Conservation (phyloP, 345 rosid species). For the Lepidium sativum region DNA sequence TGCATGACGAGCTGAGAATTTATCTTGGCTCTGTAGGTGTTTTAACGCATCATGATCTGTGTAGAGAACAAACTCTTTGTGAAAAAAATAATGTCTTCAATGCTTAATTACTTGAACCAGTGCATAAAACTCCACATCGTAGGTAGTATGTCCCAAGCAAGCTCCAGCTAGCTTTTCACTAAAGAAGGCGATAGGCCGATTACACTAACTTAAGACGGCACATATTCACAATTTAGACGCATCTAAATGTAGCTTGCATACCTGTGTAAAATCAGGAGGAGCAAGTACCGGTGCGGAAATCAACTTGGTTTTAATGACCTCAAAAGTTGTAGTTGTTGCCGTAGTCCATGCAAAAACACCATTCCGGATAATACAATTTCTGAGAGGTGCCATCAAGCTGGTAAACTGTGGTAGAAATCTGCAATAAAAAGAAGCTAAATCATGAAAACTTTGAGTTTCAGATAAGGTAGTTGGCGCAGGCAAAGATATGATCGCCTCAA, state of each 20-base stretch:
- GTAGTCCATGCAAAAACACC: background rate
- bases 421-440: background rate
- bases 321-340: no score
- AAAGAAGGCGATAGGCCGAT: background rate
- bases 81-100: background rate
- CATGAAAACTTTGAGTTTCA: background rate
- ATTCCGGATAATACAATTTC: background rate
- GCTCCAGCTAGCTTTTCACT: background rate
- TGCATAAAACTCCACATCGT: background rate
- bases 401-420: background rate
- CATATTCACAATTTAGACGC: background rate
- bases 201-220: background rate
- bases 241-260: background rate
- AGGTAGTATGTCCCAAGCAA: background rate
- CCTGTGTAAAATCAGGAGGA: background rate
- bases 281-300: background rate
- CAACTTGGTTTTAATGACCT: background rate
- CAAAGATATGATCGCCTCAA: background rate
- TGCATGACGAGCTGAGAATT: no score
- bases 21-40: background rate
- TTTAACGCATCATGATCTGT: background rate
- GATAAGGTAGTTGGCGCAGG: background rate
- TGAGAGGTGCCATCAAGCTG: background rate
- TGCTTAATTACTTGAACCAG: background rate
- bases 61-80: background rate